phyloP scores from a whole-genome alignment of 2,329 filamentous ascomycete genomes.

The Emmonsiellopsis sp. region DNA sequence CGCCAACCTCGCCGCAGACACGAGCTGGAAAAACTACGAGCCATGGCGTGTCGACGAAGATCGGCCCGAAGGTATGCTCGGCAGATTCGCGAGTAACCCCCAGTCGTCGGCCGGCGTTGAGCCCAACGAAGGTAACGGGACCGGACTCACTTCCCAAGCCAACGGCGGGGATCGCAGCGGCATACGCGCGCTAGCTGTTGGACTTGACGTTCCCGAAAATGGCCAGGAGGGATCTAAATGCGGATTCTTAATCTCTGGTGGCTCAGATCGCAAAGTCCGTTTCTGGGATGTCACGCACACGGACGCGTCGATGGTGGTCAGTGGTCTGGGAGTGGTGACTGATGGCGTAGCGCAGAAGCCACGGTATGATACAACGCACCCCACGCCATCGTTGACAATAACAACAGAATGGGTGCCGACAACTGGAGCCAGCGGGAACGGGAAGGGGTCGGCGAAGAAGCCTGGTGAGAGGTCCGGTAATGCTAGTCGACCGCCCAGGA shows the following conservation, averaged over 20 bases:
- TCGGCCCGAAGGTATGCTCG: conserved; percentile 74
- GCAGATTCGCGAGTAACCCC: conserved; percentile 58
- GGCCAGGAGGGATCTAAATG: conserved; percentile 52
- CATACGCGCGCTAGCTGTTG: conserved; percentile 66
- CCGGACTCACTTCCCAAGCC: conserved; percentile 5
- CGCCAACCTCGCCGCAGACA: conserved; percentile 12
- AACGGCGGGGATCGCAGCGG: conserved; percentile 33
- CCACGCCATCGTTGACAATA: conserved; percentile 53
- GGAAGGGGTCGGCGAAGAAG: conserved; percentile 23
- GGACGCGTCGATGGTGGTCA: conserved; percentile 71
- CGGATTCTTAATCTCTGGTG: conserved; percentile 77
- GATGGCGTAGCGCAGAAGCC: conserved; percentile 45
- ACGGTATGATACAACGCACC: conserved; percentile 58
- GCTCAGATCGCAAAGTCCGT: conserved; percentile 79
- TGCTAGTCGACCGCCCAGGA: conserved; percentile 49
- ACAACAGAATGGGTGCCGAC: conserved; percentile 54
- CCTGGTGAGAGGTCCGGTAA: conserved; percentile 27
- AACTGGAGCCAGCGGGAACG: conserved; percentile 21
- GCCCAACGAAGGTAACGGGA: conserved; percentile 43
- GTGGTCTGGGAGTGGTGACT: conserved; percentile 63
- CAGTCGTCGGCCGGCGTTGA: conserved; percentile 48
- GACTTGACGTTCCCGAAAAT: conserved; percentile 60
- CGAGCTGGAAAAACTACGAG: conserved; percentile 55
- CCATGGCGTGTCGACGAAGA: conserved; percentile 88
- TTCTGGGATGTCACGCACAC: conserved; percentile 84